Conservation (phyloP, 352 stramenopile species). For the Pythium inflatum region DNA sequence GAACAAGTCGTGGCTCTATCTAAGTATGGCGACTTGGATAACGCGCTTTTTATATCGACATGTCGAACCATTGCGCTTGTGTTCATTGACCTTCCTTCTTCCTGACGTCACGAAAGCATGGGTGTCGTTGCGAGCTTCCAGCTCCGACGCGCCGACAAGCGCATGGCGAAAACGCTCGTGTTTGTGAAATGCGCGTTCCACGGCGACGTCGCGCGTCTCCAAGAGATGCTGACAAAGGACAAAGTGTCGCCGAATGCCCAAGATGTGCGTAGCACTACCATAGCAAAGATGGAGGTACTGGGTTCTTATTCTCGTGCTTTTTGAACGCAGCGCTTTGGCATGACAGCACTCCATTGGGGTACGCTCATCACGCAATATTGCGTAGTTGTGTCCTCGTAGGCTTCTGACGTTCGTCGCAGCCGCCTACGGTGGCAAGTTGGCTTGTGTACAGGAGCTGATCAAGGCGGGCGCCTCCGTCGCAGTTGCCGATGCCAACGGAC, state of each 20-base stretch:
- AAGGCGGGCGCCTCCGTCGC: constrained; percentile 46
- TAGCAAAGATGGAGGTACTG: constrained; percentile 50
- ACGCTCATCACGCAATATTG: too few species aligned
- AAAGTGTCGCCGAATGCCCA: constrained; percentile 57
- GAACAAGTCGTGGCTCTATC: too few species aligned
- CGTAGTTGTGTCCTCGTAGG: too few species aligned
- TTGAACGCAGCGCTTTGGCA: constrained; percentile 66
- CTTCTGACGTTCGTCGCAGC: constrained; percentile 30
- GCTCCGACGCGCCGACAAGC: constrained; percentile 28
- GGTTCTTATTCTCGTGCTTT: background rate
- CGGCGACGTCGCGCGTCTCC: constrained; percentile 51
- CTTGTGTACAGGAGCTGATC: constrained; percentile 59
- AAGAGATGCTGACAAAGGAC: constrained; percentile 51
- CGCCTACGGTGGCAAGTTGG: constrained; percentile 60
- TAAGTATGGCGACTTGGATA: too few species aligned
- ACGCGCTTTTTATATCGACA: too few species aligned
- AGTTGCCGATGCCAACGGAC: constrained; percentile 53
- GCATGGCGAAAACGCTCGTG: constrained; percentile 43
- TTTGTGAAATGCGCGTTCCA: constrained; percentile 67
- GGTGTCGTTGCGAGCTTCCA: constrained; percentile 31
- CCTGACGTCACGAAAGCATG: too few species aligned
- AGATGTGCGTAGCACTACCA: constrained; percentile 67
- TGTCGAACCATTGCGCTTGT: too few species aligned
- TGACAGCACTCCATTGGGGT: constrained; percentile 85
- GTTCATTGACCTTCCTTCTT: too few species aligned